phyloP scores from a whole-genome alignment of 164 flowering plant species.

The Annona cherimola region DNA sequence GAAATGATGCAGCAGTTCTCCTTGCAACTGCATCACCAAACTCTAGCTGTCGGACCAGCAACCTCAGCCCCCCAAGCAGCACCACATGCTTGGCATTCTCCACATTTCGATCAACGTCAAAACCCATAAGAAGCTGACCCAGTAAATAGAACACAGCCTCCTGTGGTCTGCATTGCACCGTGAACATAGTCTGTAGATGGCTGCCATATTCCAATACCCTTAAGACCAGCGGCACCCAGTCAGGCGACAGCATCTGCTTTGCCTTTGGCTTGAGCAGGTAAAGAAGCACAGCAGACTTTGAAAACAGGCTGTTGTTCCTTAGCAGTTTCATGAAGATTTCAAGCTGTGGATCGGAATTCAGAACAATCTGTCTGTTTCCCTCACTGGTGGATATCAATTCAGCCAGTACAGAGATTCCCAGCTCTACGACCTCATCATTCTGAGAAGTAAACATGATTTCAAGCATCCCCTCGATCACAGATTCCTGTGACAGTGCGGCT shows the following conservation, averaged over 20 bases:
- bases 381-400: constrained; percentile 42
- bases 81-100: constrained; percentile 58
- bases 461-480: constrained; percentile 54
- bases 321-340: constrained; percentile 46
- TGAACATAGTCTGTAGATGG: constrained; percentile 49
- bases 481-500: constrained; percentile 32
- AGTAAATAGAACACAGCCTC: constrained; percentile 58
- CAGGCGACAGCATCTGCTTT: constrained; percentile 53
- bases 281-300: constrained; percentile 57
- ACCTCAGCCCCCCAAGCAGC: constrained; percentile 51
- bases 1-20: constrained; percentile 33
- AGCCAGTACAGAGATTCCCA: constrained; percentile 53
- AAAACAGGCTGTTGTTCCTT: constrained; percentile 41
- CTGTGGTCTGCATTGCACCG: constrained; percentile 42
- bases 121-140: constrained; percentile 54
- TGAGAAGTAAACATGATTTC: constrained; percentile 51
- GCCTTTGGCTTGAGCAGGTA: constrained; percentile 58
- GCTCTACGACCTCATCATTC: constrained; percentile 54
- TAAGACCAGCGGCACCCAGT: constrained; percentile 61
- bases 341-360: constrained; percentile 61
- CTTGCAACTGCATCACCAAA: constrained; percentile 36
- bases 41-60: constrained; percentile 39
- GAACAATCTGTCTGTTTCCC: constrained; percentile 29
- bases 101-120: constrained; percentile 45
- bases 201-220: constrained; percentile 65